Evolutionary conservation across 2,329 filamentous ascomycete species (phyloP).

Genomic region (Gaeumannomyces sp.): DNA sequence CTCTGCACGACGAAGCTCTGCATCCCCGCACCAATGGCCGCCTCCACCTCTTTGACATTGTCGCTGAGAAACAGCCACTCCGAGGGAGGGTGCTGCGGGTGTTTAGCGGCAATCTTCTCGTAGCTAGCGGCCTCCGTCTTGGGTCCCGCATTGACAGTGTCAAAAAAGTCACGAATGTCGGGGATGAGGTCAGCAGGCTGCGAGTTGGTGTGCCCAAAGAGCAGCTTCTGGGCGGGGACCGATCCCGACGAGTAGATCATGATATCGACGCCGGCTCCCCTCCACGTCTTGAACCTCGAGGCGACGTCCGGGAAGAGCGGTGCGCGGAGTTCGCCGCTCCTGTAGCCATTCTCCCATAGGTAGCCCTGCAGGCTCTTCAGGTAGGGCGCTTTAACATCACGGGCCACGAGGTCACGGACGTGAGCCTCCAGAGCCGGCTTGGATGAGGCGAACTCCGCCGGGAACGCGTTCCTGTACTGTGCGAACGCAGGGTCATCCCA

Average conservation of each 20-base stretch:
- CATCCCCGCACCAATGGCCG: conserved; percentile 58
- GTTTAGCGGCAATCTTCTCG: conserved; percentile 49
- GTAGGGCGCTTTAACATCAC: conserved; percentile 70
- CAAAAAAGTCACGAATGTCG: conserved; percentile 63
- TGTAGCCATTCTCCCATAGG: conserved; percentile 71
- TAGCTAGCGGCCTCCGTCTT: conserved; percentile 67
- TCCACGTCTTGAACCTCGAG: conserved; percentile 56
- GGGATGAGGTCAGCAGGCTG: conserved; percentile 52
- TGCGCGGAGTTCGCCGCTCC: conserved; percentile 60
- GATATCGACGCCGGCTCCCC: conserved; percentile 47
- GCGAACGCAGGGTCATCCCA: conserved; percentile 63
- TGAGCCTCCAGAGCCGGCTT: conserved; percentile 57
- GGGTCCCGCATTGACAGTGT: conserved; percentile 72
- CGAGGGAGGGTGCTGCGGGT: conserved; percentile 37
- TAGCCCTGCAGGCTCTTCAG: conserved; percentile 76
- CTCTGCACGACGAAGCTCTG: conserved; percentile 55
- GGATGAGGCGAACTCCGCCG: conserved; percentile 53
- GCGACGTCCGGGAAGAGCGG: conserved; percentile 70
- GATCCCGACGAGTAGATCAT: conserved; percentile 81
- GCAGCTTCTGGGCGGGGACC: conserved; percentile 71
- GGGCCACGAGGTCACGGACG: conserved; percentile 62
- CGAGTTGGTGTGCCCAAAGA: conserved; percentile 63
- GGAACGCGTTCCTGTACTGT: conserved; percentile 66
- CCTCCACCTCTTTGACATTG: conserved; percentile 64
- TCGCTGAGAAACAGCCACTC: conserved; percentile 77